phyloP scores from a whole-genome alignment of 805 yeast genomes.

The Hyphopichia homilentoma region DNA sequence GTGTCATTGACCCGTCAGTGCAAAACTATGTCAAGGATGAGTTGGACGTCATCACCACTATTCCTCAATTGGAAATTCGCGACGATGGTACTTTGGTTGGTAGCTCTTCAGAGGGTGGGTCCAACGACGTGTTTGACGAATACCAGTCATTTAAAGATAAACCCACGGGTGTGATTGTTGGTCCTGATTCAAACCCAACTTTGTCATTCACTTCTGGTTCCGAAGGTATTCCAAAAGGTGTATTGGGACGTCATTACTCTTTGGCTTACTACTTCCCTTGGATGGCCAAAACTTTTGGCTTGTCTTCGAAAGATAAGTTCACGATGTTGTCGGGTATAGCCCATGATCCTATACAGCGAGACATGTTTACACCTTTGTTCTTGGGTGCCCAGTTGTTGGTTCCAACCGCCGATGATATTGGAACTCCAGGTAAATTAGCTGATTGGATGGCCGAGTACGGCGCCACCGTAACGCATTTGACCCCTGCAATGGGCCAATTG shows the following conservation, averaged over 20 bases:
- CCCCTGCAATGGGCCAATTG: conserved; percentile 99
- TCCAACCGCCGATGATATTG: conserved; percentile 96
- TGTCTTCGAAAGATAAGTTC: conserved; percentile 77
- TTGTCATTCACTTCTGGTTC: conserved; percentile 95
- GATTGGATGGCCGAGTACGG: conserved; percentile 93
- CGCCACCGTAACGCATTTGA: conserved; percentile 94
- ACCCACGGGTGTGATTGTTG: conserved; percentile 86
- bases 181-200: conserved; percentile 98
- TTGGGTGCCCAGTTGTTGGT: conserved; percentile 90
- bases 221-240: conserved; percentile 99
- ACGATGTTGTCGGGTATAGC: conserved; percentile 99
- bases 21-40: conserved; percentile 73
- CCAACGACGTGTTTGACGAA: conserved; percentile 47
- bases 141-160: conserved; percentile 45
- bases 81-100: conserved; percentile 73
- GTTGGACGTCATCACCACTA: conserved; percentile 63
- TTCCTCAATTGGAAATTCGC: conserved; percentile 73
- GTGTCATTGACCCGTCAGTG: conserved; percentile 71
- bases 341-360: conserved; percentile 99
- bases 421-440: conserved; percentile 96
- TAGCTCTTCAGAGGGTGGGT: conserved; percentile 34
- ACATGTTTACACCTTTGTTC: conserved; percentile 96
- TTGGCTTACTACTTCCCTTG: conserved; percentile 97
- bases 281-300: conserved; percentile 87
- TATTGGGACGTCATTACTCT: conserved; percentile 94